Evolutionary conservation across 2,329 filamentous ascomycete genomes (phyloP).

Genomic region (Penicillium brevicompactum): DNA sequence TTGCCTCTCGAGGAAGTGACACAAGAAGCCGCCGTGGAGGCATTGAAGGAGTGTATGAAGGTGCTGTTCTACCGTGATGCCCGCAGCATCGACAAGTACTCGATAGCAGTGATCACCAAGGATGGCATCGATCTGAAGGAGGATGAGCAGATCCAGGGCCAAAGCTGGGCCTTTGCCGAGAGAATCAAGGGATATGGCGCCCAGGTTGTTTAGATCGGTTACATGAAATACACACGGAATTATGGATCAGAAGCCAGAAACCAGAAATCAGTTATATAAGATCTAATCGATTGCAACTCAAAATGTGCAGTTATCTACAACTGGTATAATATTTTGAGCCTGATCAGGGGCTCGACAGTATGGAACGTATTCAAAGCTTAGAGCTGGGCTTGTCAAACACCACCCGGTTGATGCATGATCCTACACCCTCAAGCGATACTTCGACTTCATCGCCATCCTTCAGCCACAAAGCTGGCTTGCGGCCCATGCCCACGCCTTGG

Average conservation of each 20-base stretch:
- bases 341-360: too few species aligned
- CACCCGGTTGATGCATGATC: constrained; percentile 53
- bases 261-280: not conserved
- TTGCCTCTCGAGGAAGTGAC: constrained; percentile 70
- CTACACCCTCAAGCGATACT: constrained; percentile 67
- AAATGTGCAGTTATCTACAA: not conserved
- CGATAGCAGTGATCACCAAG: constrained; percentile 84
- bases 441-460: constrained; percentile 71
- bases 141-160: constrained; percentile 83
- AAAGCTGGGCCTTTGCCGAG: constrained; percentile 98
- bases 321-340: not conserved
- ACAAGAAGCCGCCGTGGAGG: constrained; percentile 75
- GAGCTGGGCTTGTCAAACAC: constrained; percentile 44
- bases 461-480: constrained; percentile 67
- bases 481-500: constrained; percentile 70
- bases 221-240: constrained; percentile 15
- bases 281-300: constrained; percentile 1
- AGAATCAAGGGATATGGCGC: constrained; percentile 93
- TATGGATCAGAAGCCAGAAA: not conserved
- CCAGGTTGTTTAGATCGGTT: constrained; percentile 58
- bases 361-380: constrained; percentile 33
- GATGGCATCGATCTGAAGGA: constrained; percentile 84
- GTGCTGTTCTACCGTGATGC: constrained; percentile 97
- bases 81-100: constrained; percentile 87
- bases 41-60: constrained; percentile 95